These are phyloP conservation scores for Serendipita indica DNA, from an alignment of 768 basidiomycete genomes.

Conservation along the genomic window DNA sequence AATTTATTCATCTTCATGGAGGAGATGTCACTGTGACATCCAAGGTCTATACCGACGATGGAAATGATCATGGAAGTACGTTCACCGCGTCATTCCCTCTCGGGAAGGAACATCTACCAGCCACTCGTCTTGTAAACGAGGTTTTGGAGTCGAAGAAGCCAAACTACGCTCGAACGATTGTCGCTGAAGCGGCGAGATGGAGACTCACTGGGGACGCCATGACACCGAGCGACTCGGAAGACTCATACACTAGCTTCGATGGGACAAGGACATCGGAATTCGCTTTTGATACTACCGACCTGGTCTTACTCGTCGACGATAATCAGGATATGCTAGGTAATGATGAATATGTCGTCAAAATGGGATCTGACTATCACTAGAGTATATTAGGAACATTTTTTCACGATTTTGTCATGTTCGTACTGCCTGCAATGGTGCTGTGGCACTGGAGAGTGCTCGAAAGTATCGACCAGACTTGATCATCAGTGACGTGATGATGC, in stretches of 20 bases:
- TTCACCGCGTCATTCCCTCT: slow-evolving; percentile 24
- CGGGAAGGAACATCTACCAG: slow-evolving; percentile 23
- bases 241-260: slow-evolving; percentile 6
- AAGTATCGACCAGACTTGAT: slow-evolving; percentile 20
- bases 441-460: slow-evolving; percentile 18
- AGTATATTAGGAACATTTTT: slow-evolving; percentile 24
- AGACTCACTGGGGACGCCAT: slow-evolving; percentile 16
- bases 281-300: slow-evolving; percentile 18
- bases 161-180: slow-evolving; percentile 23
- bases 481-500: slow-evolving; percentile 26
- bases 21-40: slow-evolving; percentile 23
- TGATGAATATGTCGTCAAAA: neutral
- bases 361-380: neutral
- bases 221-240: slow-evolving; percentile 14
- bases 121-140: slow-evolving; percentile 18
- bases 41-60: slow-evolving; percentile 19
- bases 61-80: slow-evolving; percentile 23
- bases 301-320: slow-evolving; percentile 23
- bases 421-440: slow-evolving; percentile 22
- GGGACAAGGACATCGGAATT: slow-evolving; percentile 15
- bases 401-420: slow-evolving; percentile 22
- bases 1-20: slow-evolving; percentile 26
- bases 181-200: slow-evolving; percentile 28
- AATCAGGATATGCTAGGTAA: slow-evolving; percentile 20
- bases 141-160: slow-evolving; percentile 14